Percentiles rank a stretch among this genome's conserved stretches.
Conservation (phyloP, 345 rosid genomes). For the Moringa oleifera region DNA sequence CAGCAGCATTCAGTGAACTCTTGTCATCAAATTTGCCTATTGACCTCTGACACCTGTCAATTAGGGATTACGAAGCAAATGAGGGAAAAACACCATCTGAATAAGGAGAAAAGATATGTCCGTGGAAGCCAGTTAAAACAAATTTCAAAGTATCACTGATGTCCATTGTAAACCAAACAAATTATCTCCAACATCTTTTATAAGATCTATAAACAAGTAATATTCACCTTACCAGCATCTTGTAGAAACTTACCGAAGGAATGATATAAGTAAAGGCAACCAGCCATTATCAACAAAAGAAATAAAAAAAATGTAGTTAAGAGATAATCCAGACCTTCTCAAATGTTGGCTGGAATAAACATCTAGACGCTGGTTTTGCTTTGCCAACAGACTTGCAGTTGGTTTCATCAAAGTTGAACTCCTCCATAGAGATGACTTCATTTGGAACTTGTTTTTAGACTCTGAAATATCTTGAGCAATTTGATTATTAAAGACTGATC, state of each 20-base stretch:
- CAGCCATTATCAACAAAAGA: background rate
- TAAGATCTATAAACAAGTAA: background rate
- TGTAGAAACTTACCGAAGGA: too few species aligned
- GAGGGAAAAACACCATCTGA: background rate
- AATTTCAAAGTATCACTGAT: background rate
- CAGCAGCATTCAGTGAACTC: slow-evolving; percentile 28
- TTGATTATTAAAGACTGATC: slow-evolving; percentile 20
- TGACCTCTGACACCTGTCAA: slow-evolving; percentile 39
- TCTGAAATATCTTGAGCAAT: slow-evolving; percentile 14
- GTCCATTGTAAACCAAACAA: background rate
- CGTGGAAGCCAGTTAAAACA: background rate
- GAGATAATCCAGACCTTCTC: slow-evolving; percentile 30
- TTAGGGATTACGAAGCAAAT: slow-evolving; percentile 8
- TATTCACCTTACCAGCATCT: too few species aligned
- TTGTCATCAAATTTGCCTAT: slow-evolving; percentile 28
- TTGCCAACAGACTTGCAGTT: slow-evolving; percentile 83
- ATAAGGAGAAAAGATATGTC: background rate
- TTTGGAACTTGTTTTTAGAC: slow-evolving; percentile 14
- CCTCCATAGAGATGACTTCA: slow-evolving; percentile 28
- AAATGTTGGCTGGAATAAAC: slow-evolving; percentile 32
- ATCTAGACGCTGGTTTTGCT: slow-evolving; percentile 42
- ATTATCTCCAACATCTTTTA: background rate
- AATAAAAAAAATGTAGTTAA: slow-evolving; percentile 6
- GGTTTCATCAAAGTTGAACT: slow-evolving; percentile 72
- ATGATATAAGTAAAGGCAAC: background rate